A percentile compares a stretch with the other conserved stretches of the same genome.
phyloP scores from a whole-genome alignment of 2,329 filamentous ascomycete genomes.

The Penicillium thymicola region DNA sequence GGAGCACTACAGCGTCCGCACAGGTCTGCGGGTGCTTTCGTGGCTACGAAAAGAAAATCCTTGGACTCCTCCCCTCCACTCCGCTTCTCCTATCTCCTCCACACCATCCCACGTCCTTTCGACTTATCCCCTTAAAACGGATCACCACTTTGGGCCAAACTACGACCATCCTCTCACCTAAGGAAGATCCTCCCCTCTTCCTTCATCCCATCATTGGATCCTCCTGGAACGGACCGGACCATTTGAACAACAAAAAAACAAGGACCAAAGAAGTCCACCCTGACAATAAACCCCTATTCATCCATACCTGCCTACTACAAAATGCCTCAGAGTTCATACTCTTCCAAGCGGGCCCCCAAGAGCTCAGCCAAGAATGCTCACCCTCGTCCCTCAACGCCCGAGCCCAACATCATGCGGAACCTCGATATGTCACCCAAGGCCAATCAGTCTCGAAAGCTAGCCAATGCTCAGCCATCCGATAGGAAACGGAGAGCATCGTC shows the following conservation, averaged over 20 bases:
- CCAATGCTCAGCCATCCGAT: slow-evolving; percentile 25
- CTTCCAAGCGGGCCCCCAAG: slow-evolving; percentile 30
- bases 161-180: background rate
- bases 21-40: slow-evolving; percentile 39
- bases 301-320: background rate
- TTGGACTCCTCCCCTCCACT: slow-evolving; percentile 14
- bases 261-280: slow-evolving; percentile 1
- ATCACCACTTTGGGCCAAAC: background rate
- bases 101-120: slow-evolving; percentile 14
- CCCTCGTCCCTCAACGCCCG: slow-evolving; percentile 22
- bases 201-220: background rate
- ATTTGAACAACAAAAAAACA: background rate
- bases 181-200: background rate
- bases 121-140: background rate
- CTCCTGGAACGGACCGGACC: background rate
- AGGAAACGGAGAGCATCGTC: slow-evolving; percentile 37
- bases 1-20: slow-evolving; percentile 38
- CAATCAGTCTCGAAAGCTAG: slow-evolving; percentile 26
- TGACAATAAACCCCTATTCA: background rate
- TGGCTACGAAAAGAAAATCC: slow-evolving; percentile 17
- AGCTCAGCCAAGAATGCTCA: slow-evolving; percentile 25
- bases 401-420: slow-evolving; percentile 22
- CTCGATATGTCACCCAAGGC: slow-evolving; percentile 22
- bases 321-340: slow-evolving; percentile 27
- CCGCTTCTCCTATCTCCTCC: slow-evolving; percentile 15